Evolutionary conservation across 345 rosid genomes (phyloP).

Genomic region (Diplotaxis tenuifolia): DNA sequence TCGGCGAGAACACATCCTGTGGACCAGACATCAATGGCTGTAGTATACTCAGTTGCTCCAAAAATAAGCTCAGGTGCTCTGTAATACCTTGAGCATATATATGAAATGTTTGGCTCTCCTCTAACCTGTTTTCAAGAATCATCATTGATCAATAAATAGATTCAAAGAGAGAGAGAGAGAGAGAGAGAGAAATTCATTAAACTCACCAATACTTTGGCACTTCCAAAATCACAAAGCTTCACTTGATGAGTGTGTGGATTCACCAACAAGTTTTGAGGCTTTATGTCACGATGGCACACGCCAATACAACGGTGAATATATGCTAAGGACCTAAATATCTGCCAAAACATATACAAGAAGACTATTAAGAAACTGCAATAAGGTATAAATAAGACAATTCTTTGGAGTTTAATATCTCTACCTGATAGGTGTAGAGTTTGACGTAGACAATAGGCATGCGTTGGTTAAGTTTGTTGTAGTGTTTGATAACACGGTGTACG

Average conservation of each 20-base stretch:
- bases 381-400: too few species aligned
- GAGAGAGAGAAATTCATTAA: neutral
- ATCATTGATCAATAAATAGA: neutral
- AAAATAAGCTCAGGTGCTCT: conserved; percentile 88
- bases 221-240: conserved; percentile 85
- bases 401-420: neutral
- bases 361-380: neutral
- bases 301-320: conserved; percentile 86
- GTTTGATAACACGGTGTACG: conserved; percentile 83
- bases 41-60: conserved; percentile 83
- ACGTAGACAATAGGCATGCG: conserved; percentile 90
- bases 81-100: conserved; percentile 78
- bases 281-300: conserved; percentile 93
- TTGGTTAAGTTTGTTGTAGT: conserved; percentile 85
- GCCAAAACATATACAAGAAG: conserved; percentile 23
- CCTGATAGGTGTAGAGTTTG: conserved; percentile 94
- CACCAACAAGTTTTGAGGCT: conserved; percentile 88
- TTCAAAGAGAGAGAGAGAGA: neutral
- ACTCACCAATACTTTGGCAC: conserved; percentile 84
- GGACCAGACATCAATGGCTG: conserved; percentile 89
- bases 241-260: conserved; percentile 78
- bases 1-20: conserved; percentile 89
- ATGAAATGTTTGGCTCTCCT: conserved; percentile 84
- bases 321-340: conserved; percentile 92
- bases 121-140: conserved; percentile 50